Evolutionary conservation across 306 rosid genomes (phyloP).

Genomic region (Hippophae rhamnoides): DNA sequence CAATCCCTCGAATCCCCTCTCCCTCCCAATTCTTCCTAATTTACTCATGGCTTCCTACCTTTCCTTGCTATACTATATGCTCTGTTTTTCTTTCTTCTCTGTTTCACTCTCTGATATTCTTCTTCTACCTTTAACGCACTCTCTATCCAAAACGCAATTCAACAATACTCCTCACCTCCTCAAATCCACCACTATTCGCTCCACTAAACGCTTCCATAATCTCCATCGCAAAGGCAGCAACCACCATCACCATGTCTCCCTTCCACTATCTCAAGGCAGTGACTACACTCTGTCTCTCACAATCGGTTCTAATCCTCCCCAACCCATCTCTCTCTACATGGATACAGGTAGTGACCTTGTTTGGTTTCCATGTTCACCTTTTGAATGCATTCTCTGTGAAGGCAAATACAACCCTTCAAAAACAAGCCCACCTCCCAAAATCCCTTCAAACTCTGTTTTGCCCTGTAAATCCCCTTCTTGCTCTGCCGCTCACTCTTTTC

Average conservation of each 20-base stretch:
- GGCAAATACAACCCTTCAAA: conserved; percentile 43
- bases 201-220: conserved; percentile 44
- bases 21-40: background rate
- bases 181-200: conserved; percentile 55
- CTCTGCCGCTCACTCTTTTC: conserved; percentile 52
- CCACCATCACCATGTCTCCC: conserved; percentile 47
- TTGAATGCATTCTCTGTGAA: conserved; percentile 89
- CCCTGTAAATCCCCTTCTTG: conserved; percentile 68
- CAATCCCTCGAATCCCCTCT: too few relatives aligned
- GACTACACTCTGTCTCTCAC: conserved; percentile 75
- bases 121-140: conserved; percentile 53
- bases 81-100: conserved; percentile 25
- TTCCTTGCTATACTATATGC: conserved; percentile 29
- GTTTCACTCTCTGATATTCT: conserved; percentile 25
- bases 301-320: conserved; percentile 41
- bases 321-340: conserved; percentile 76
- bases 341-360: conserved; percentile 95
- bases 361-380: conserved; percentile 90
- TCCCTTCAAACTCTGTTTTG: conserved; percentile 29
- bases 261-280: conserved; percentile 78
- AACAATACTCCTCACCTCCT: conserved; percentile 66
- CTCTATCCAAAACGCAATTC: conserved; percentile 51
- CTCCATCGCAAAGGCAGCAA: conserved; percentile 12
- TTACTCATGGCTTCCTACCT: conserved; percentile 42
- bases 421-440: conserved; percentile 28